Evolutionary conservation across 2,329 filamentous ascomycete species (phyloP).

Genomic region (Aspergillus sp.): DNA sequence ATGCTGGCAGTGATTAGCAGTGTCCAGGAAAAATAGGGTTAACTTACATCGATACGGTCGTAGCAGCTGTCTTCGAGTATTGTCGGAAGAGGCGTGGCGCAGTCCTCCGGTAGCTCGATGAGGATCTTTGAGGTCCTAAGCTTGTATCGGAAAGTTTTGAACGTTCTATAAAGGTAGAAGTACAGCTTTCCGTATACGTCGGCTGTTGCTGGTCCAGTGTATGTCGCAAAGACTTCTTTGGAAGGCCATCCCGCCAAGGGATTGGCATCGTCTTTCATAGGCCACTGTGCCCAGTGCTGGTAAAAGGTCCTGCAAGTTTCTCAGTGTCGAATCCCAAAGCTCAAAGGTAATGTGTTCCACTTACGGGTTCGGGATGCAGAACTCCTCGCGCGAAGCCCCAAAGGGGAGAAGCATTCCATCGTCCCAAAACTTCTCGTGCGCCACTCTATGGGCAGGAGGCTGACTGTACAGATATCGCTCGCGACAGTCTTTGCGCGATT

Average conservation of each 20-base stretch:
- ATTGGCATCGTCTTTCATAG: conserved; percentile 38
- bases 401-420: conserved; percentile 46
- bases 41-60: conserved; percentile 42
- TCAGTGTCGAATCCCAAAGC: no score
- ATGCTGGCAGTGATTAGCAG: background rate
- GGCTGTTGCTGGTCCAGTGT: conserved; percentile 24
- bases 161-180: conserved; percentile 30
- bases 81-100: conserved; percentile 25
- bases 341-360: conserved; percentile 12
- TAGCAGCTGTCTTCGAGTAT: conserved; percentile 21
- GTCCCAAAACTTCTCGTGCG: conserved; percentile 31
- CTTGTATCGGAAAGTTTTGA: conserved; percentile 32
- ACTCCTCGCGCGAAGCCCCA: conserved; percentile 30
- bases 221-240: conserved; percentile 25
- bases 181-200: conserved; percentile 45
- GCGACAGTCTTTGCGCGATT: conserved; percentile 31
- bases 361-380: conserved; percentile 44
- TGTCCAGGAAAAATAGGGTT: background rate
- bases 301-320: conserved; percentile 36
- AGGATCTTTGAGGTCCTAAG: conserved; percentile 9
- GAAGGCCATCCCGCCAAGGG: conserved; percentile 40
- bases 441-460: conserved; percentile 28
- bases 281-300: conserved; percentile 42
- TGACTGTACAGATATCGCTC: conserved; percentile 29
- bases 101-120: no score